Conservation (phyloP, 768 basidiomycete species). For the Lentinula aciculospora region DNA sequence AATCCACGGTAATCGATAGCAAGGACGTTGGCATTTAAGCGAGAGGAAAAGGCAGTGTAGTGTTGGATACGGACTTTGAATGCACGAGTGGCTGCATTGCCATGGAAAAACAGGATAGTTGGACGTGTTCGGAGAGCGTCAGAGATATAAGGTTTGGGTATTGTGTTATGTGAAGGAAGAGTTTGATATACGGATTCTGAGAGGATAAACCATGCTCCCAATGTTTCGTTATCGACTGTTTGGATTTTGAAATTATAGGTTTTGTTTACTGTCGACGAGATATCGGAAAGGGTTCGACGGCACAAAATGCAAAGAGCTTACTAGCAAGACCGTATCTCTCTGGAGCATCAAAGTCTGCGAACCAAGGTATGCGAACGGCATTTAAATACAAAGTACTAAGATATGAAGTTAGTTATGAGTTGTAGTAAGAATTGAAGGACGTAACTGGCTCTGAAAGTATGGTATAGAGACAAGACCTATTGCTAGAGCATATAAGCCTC, state of each 20-base stretch:
- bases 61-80: constrained; percentile 58
- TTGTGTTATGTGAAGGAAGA: constrained; percentile 30
- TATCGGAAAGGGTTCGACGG: neutral
- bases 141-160: constrained; percentile 37
- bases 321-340: constrained; percentile 81
- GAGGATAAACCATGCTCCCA: constrained; percentile 86
- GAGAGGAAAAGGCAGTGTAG: constrained; percentile 60
- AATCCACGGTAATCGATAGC: constrained; percentile 92
- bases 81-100: constrained; percentile 82
- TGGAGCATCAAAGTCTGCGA: constrained; percentile 59
- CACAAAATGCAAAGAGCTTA: constrained; percentile 27
- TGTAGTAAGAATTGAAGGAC: constrained; percentile 33
- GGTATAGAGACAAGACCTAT: constrained; percentile 56
- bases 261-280: constrained; percentile 54
- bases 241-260: constrained; percentile 64
- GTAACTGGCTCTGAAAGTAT: constrained; percentile 52
- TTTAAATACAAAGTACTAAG: constrained; percentile 54
- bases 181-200: constrained; percentile 59
- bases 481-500: constrained; percentile 45
- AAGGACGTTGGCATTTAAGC: constrained; percentile 70
- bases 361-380: constrained; percentile 54
- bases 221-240: constrained; percentile 69
- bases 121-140: constrained; percentile 54
- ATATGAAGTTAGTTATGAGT: neutral
- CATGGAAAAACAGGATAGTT: constrained; percentile 89